Base-by-base conservation (phyloP, 2,329 filamentous ascomycete genomes). In the Fusarium temperatum region DNA sequence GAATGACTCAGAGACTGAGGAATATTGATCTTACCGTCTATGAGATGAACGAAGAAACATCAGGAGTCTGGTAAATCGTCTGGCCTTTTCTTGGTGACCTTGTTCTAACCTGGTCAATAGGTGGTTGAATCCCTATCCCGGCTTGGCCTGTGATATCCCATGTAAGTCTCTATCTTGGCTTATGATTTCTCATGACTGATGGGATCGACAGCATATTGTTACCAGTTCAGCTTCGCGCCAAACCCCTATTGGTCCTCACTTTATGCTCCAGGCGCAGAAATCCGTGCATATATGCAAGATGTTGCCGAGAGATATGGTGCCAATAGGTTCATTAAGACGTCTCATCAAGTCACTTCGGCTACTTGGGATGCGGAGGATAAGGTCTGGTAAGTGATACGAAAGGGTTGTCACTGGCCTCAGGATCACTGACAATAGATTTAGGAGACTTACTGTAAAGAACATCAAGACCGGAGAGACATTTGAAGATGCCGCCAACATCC, bases 241-340 rank as follows among this genome's bases (percentile, higher is more conserved):
- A 53, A 53, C 18, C 50, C 50, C n/a, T 53, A 53, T 22, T 53
- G 50, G 50, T 53, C 50, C 13, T 53, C 50, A 6, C 50, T 53
- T 15, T 53, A 53, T 20, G 50, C 30, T 20, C 30, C 50, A 1
- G 50, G 50, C 2, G 17, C n/a, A 24, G 50, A 53, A 36, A 53
- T 53, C 0, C 50, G 30, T 4, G 50, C 30, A 26, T 53, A 53
- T 10, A 53, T 53, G 50, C 50, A 53, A 14, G 50, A 53, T 8
- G 9, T 53, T 17, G 50, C 30, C 4, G 50, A 53, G 15, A 53
- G 50, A 20, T 53, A 53, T 2, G 50, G 50, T 53, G 50, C 30
- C 17, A 53, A 53, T 20, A 17, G 50, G 1, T 53, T 53, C 50
- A 53, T 53, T 13, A 53, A 53, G n/a, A 53, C 50, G 3, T 53